A percentile compares a stretch with the other conserved stretches of the same genome.
These are phyloP conservation scores for Friedmanniomyces simplex DNA, from an alignment of 495 filamentous ascomycete genomes.

Conservation along the genomic window DNA sequence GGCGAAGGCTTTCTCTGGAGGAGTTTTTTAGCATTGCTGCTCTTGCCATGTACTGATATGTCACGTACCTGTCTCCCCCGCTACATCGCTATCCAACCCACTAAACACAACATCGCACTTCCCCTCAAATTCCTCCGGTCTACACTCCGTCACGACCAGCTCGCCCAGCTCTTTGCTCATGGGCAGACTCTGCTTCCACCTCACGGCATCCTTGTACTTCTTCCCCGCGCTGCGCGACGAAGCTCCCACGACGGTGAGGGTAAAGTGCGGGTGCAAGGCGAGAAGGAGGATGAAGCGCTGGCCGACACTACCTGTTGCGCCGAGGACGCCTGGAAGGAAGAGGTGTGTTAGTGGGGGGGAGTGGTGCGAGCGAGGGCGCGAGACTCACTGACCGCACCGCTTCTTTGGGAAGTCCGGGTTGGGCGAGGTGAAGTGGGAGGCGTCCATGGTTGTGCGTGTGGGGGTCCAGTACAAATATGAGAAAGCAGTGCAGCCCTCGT, in stretches of 20 bases:
- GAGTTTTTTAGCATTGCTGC: background rate
- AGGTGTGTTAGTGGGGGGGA: background rate
- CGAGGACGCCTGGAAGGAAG: slow-evolving; percentile 30
- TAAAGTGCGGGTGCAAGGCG: slow-evolving; percentile 34
- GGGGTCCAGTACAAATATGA: background rate
- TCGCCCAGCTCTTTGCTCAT: slow-evolving; percentile 34
- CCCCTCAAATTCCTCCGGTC: slow-evolving; percentile 31
- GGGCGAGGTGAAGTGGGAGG: slow-evolving; percentile 27
- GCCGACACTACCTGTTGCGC: slow-evolving; percentile 36
- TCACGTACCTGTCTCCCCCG: slow-evolving; percentile 33
- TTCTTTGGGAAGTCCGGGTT: slow-evolving; percentile 29
- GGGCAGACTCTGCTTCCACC: slow-evolving; percentile 35
- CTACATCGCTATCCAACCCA: slow-evolving; percentile 37
- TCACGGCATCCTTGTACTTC: slow-evolving; percentile 36
- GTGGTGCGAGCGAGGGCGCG: background rate
- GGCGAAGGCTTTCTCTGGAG: slow-evolving; percentile 35
- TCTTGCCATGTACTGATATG: background rate
- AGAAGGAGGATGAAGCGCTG: slow-evolving; percentile 38
- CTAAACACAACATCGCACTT: slow-evolving; percentile 36
- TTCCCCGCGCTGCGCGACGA: slow-evolving; percentile 35
- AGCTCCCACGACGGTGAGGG: slow-evolving; percentile 33
- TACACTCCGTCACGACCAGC: slow-evolving; percentile 32
- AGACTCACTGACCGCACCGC: slow-evolving; percentile 31
- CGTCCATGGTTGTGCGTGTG: slow-evolving; percentile 23
- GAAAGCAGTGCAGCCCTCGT: background rate